Evolutionary conservation across 140 eudicot genomes (phyloP).

Genomic region (Anethum foeniculum): DNA sequence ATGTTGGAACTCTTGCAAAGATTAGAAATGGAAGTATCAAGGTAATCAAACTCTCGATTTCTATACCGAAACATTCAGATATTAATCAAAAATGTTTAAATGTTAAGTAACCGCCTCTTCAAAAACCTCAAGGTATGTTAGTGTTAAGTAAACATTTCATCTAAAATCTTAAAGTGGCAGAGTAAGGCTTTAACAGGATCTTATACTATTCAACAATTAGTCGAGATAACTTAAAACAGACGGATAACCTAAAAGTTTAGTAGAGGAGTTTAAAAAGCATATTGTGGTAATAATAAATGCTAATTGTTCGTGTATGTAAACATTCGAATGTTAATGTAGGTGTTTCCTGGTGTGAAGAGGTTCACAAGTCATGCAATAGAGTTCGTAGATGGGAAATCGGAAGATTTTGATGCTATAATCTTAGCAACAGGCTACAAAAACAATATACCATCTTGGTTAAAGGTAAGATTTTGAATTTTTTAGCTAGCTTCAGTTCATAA

Average conservation of each 20-base stretch:
- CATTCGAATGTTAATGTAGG: constrained; percentile 25
- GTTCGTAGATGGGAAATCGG: constrained; percentile 51
- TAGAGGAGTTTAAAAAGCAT: too few relatives aligned
- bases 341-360: constrained; percentile 55
- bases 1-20: constrained; percentile 62
- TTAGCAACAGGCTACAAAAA: constrained; percentile 70
- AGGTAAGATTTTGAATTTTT: constrained; percentile 27
- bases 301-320: too few relatives aligned
- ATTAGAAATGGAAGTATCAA: constrained; percentile 50
- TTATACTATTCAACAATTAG: too few relatives aligned
- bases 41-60: constrained; percentile 22
- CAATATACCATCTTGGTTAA: constrained; percentile 65
- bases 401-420: constrained; percentile 54
- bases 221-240: too few relatives aligned
- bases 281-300: too few relatives aligned
- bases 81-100: not conserved
- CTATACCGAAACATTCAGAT: not conserved
- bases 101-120: not conserved
- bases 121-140: not conserved
- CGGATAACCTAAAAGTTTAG: not conserved
- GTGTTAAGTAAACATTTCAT: not conserved
- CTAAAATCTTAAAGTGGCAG: not conserved
- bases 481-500: not conserved
- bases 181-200: too few relatives aligned
- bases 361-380: constrained; percentile 35